These are phyloP conservation scores for Elongisporangium undulatum DNA, from an alignment of 352 stramenopile genomes.

Conservation along the genomic window DNA sequence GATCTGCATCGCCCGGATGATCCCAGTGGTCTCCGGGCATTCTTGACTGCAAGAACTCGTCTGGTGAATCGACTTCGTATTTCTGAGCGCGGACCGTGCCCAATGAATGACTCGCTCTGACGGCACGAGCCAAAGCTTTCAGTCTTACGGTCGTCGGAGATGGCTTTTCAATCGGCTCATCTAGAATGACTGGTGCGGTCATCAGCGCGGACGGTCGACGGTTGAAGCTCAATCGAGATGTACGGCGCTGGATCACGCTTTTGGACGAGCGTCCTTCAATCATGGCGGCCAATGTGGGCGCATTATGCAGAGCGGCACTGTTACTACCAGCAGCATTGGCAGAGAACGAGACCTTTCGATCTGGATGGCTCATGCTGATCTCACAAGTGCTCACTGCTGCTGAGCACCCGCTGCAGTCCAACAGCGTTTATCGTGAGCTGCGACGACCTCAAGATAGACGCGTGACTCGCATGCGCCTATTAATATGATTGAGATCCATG, in stretches of 20 bases:
- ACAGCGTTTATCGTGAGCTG: too few relatives aligned
- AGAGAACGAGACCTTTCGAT: background rate
- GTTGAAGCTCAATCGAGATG: conserved; percentile 4
- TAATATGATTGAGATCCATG: background rate
- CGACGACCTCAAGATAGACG: background rate
- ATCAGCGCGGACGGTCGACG: conserved; percentile 11
- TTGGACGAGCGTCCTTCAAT: conserved; percentile 6
- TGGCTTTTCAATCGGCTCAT: conserved; percentile 12
- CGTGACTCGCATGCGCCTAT: background rate
- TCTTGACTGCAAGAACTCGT: background rate
- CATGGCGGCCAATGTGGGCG: background rate
- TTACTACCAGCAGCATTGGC: background rate
- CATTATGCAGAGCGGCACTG: background rate
- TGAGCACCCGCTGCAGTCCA: too few relatives aligned
- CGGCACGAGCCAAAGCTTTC: conserved; percentile 38
- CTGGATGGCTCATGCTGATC: background rate
- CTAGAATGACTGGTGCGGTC: conserved; percentile 4
- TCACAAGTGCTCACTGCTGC: background rate
- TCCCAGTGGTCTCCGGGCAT: background rate
- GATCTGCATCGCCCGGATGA: background rate
- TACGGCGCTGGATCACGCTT: conserved; percentile 6
- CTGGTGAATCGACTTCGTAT: background rate
- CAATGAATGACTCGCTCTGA: conserved; percentile 49
- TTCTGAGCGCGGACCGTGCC: conserved; percentile 14
- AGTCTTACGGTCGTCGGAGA: conserved; percentile 39